Evolutionary conservation across 2,329 filamentous ascomycete species (phyloP), one percentile per base, ranked within the genome.

Genomic region (Fusarium guadeloupense): DNA sequence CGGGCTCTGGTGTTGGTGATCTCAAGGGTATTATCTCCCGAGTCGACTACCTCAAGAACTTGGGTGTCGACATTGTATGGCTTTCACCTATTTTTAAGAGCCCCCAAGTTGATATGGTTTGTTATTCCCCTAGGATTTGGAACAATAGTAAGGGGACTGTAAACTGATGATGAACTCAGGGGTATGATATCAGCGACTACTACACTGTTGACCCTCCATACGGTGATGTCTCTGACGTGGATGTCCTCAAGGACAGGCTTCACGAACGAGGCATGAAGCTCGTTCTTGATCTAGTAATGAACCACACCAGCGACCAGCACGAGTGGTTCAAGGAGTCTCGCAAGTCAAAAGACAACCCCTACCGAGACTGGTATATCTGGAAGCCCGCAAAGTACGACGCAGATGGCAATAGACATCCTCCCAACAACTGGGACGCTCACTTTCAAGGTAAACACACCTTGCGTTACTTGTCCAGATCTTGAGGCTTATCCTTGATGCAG

Each of bases 111-210:
- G 89, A 91, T 66, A 89, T 91, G 87, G 76, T 78, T 55, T 16
- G 70, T 61, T 17, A 12, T n/a, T 16, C 16, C 13, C 12, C 8
- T 19, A 9, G 17, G 19, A n/a, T n/a, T n/a, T 16, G 17, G 13
- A 17, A 38, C 13, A 17, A 20, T 21, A 39, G 20, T n/a, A 16
- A 20, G 9, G 10, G 14, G 35, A 14, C 12, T 16, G 33, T 43
- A 34, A 33, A 19, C 37, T 49, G 17, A 62, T n/a, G 12, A 42
- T 7, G n/a, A n/a, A 14, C 6, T 16, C 47, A 78, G 88, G 78
- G 88, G 34, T 91, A 91, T 70, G 89, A 91, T 69, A 84, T 91
- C 46, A 83, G 83, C 12, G 83, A 92, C 72, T 92, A 92, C 66
- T 81, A 84, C 64, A 79, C 76, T 28, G 87, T 93, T 45, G 82